Base-by-base conservation (phyloP, 1,139 yeast species). In the Yamadazyma membranifaciens region DNA sequence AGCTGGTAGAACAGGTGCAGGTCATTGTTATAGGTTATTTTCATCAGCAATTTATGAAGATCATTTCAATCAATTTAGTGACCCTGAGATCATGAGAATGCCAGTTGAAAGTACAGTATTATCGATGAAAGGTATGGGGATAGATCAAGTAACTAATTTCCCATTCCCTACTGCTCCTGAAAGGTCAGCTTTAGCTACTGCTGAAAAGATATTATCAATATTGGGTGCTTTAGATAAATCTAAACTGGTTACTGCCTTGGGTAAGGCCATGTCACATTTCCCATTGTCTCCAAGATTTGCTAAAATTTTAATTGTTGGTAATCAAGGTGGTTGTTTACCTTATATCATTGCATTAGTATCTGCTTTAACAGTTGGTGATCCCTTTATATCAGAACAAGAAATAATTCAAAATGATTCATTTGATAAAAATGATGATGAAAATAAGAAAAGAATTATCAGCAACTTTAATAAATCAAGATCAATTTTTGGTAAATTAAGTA, bases 1-100 rank as follows among this genome's bases (percentile, higher is more conserved):
- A 75, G 98, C 99, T 38, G 99, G 98, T 59, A 86, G 99, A 78
- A 92, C 98, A 0, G 98, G 98, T 0, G 98, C 98, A 0, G 99
- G 99, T 41, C 98, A 94, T 56, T 88, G 97, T 60, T 94, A 94
- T 60, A 72, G 98, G 45, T 65, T 94, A 16, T 94, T 74, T 55
- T 91, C 98, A 0, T 91, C 98, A n/a, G 98, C 98, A 0, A 87
- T 94, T 7, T 94, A 75, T 59, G 98, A 92, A 56, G 78, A 82
- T 45, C 92, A 86, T 51, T 92, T 94, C 60, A 73, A 73, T 4
- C 88, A 84, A 53, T 92, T 92, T 52, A 75, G 94, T 17, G 74
- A 71, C 42, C 98, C 99, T 0, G 99, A 94, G 60, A 91, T 94
- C 42, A 65, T 87, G 45, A 73, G 98, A 50, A 91, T 88, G 94